Conservation (phyloP, 257 asterid species). For the Knoxia roxburghii region DNA sequence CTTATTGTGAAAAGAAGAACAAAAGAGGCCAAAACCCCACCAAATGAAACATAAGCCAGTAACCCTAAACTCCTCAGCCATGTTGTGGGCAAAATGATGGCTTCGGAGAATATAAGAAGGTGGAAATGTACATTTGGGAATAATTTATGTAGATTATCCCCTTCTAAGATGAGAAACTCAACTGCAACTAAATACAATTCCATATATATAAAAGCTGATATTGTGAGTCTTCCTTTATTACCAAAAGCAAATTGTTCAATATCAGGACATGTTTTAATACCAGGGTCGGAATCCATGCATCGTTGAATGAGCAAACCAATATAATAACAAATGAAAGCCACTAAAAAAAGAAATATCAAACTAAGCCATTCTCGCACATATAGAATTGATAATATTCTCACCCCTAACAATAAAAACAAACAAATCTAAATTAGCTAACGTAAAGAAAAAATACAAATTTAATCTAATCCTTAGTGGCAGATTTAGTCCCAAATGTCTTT, state of each 20-base stretch:
- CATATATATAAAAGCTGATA: constrained; percentile 34
- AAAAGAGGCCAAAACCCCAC: constrained; percentile 40
- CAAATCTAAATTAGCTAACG: no score
- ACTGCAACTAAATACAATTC: constrained; percentile 44
- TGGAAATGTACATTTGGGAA: constrained; percentile 25
- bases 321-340: constrained; percentile 33
- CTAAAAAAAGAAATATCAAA: constrained; percentile 15
- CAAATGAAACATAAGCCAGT: constrained; percentile 38
- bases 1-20: constrained; percentile 26
- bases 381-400: constrained; percentile 44
- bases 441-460: no score
- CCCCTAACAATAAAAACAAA: constrained; percentile 16
- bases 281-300: constrained; percentile 36
- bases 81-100: constrained; percentile 42
- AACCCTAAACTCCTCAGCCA: constrained; percentile 39
- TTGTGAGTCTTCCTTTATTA: constrained; percentile 29
- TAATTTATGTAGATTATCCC: constrained; percentile 42
- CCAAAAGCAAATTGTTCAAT: constrained; percentile 44
- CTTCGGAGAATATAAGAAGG: constrained; percentile 25
- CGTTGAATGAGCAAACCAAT: constrained; percentile 35
- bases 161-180: constrained; percentile 46
- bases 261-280: constrained; percentile 36
- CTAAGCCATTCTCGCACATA: constrained; percentile 53
- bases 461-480: no score
- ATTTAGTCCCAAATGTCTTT: no score